A percentile compares a stretch with the other conserved stretches of the same genome.
Conservation (phyloP, 257 asterid genomes). For the Scutellaria baicalensis region DNA sequence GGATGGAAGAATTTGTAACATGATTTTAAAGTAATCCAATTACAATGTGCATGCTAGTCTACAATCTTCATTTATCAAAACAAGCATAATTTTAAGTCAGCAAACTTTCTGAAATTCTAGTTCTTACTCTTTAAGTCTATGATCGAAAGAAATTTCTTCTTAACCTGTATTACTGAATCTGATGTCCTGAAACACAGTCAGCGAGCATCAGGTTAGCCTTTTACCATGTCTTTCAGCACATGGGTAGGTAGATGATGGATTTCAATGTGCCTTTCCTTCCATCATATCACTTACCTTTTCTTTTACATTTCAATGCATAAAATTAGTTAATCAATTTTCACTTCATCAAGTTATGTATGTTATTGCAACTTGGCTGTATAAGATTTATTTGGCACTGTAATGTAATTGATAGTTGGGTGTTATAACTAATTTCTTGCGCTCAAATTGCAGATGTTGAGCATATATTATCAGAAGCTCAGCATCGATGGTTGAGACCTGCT, state of each 20-base stretch:
- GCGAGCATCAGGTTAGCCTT: no score
- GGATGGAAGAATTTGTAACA: no score
- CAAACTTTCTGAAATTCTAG: background rate
- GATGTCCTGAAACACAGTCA: no score
- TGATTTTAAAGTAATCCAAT: no score
- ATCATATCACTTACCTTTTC: background rate
- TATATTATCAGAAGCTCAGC: conserved; percentile 64
- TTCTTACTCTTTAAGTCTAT: no score
- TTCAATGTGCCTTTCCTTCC: background rate
- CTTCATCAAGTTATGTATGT: background rate
- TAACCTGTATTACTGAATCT: no score
- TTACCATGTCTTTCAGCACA: no score
- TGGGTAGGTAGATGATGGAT: no score
- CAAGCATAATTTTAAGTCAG: no score
- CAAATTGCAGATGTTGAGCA: conserved; percentile 67
- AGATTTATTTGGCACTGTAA: background rate
- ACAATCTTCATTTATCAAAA: no score
- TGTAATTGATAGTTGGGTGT: background rate
- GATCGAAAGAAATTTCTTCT: no score
- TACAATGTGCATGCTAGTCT: no score
- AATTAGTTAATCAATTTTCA: background rate
- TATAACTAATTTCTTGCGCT: conserved; percentile 12
- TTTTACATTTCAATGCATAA: background rate
- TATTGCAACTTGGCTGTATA: background rate
- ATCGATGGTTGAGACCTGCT: conserved; percentile 96